These are phyloP conservation scores for Naegleria lovaniensis DNA, from an alignment of 208 protist species.

Conservation along the genomic window DNA sequence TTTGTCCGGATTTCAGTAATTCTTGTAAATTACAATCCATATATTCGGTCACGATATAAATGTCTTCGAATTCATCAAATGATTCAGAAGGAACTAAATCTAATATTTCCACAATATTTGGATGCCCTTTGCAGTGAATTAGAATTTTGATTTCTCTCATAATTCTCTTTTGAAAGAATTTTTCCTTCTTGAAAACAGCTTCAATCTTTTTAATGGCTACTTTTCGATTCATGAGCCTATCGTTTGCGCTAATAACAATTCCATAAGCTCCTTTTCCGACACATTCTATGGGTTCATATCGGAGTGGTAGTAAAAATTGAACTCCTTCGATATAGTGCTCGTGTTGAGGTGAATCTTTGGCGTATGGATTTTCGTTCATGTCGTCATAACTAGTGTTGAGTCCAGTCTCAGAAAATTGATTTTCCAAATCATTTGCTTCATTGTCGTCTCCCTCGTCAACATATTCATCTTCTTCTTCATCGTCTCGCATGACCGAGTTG, in stretches of 20 bases:
- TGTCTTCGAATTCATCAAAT: slow-evolving; percentile 37
- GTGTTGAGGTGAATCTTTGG: background rate
- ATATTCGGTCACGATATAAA: slow-evolving; percentile 59
- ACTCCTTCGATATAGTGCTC: background rate
- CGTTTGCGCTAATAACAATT: background rate
- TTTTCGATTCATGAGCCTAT: background rate
- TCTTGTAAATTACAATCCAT: slow-evolving; percentile 45
- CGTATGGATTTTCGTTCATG: background rate
- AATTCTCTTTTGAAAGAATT: slow-evolving; percentile 5
- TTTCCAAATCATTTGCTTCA: background rate
- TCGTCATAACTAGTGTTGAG: too few relatives aligned
- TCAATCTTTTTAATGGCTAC: slow-evolving; percentile 19
- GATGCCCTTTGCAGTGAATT: background rate
- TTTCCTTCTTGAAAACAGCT: background rate
- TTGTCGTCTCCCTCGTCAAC: background rate
- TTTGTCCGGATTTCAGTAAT: slow-evolving; percentile 21
- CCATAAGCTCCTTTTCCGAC: background rate
- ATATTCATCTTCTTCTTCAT: background rate
- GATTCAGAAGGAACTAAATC: background rate
- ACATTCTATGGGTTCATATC: background rate
- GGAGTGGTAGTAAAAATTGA: background rate
- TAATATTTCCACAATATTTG: slow-evolving; percentile 4
- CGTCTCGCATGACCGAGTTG: background rate
- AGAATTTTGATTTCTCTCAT: slow-evolving; percentile 15
- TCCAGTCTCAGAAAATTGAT: background rate